Evolutionary conservation across 1,284 basidiomycete species (phyloP).

Genomic region (Apiotrichum montevideense): DNA sequence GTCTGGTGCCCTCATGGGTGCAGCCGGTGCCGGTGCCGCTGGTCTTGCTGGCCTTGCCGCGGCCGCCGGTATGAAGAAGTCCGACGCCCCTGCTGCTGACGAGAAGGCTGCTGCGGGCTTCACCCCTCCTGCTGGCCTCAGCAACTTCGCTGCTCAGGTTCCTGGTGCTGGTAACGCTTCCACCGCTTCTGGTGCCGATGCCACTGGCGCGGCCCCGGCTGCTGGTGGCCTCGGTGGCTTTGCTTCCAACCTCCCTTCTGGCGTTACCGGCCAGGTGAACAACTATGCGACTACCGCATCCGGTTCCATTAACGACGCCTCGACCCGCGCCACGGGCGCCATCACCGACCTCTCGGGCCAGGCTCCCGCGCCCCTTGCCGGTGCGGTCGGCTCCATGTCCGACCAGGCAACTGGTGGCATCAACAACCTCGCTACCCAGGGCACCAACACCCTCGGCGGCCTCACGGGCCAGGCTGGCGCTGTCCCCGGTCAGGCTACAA

Average conservation of each 20-base stretch:
- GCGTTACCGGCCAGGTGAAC: not conserved
- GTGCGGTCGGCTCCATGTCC: not conserved
- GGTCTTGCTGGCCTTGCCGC: not conserved
- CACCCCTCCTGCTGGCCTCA: not conserved
- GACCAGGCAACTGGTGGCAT: not conserved
- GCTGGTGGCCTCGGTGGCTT: too few species aligned
- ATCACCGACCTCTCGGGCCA: not conserved
- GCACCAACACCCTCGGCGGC: not conserved
- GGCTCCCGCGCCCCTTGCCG: not conserved
- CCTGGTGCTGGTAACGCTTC: not conserved
- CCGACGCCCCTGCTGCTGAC: not conserved
- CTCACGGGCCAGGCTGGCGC: not conserved
- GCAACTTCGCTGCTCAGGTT: slow-evolving; percentile 5
- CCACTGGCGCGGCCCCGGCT: not conserved
- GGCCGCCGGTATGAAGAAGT: not conserved
- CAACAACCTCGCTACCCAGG: not conserved
- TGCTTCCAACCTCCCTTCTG: too few species aligned
- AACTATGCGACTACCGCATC: not conserved
- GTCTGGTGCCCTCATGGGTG: not conserved
- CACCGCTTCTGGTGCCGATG: not conserved
- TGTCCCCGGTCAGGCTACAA: not conserved
- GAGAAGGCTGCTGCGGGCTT: not conserved
- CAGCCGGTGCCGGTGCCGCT: not conserved
- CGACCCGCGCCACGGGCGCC: not conserved
- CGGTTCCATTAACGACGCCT: not conserved